These are phyloP conservation scores for Ramularia collo-cygni DNA, from an alignment of 2,329 filamentous ascomycete genomes.

Conservation along the genomic window DNA sequence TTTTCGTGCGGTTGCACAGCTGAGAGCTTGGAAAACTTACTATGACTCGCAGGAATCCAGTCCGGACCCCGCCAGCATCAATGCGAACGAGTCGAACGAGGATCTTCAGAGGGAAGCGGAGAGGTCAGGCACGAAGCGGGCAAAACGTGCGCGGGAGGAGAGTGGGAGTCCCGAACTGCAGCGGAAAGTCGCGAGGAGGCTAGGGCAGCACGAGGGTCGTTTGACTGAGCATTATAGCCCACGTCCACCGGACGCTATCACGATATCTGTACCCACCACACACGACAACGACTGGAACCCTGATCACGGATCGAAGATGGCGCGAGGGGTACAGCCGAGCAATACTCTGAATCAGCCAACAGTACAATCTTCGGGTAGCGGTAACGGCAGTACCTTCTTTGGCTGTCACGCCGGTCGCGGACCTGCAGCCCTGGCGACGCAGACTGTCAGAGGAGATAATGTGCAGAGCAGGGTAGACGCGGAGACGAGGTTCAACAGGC, in stretches of 20 bases:
- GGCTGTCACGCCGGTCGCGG: too few species aligned
- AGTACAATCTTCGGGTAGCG: slow-evolving; percentile 9
- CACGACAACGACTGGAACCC: slow-evolving; percentile 1
- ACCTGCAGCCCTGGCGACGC: too few species aligned
- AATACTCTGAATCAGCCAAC: slow-evolving; percentile 4
- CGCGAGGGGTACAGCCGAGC: neutral
- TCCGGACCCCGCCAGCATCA: neutral
- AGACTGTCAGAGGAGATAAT: too few species aligned
- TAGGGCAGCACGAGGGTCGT: neutral
- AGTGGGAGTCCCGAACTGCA: neutral
- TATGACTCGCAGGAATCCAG: neutral
- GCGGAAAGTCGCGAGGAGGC: neutral
- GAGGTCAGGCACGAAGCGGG: neutral
- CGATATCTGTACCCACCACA: too few species aligned
- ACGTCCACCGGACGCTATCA: too few species aligned
- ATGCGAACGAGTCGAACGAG: slow-evolving; percentile 1
- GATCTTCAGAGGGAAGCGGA: neutral
- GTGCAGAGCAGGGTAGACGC: too few species aligned
- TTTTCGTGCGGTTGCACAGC: too few species aligned
- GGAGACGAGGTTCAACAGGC: too few species aligned
- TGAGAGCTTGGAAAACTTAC: too few species aligned
- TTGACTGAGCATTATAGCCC: too few species aligned
- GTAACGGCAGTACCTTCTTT: too few species aligned
- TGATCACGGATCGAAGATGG: neutral
- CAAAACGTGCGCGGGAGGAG: too few species aligned